A percentile compares a stretch with the other conserved stretches of the same genome.
Evolutionary conservation across 1,139 yeast species (phyloP).

Genomic region (Pneumocystis wakefieldiae): DNA sequence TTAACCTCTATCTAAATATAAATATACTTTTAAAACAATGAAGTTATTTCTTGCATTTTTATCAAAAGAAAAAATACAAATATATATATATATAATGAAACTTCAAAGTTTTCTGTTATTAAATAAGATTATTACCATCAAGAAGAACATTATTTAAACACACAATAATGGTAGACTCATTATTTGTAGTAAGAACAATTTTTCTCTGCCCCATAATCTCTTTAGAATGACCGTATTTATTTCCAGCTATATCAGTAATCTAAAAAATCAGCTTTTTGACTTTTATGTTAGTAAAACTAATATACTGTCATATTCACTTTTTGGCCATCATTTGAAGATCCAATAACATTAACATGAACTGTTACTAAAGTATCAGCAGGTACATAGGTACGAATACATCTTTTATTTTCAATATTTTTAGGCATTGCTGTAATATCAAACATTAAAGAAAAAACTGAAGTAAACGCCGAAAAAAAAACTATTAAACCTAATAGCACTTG

Average conservation of each 20-base stretch:
- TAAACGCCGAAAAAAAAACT: not conserved
- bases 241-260: conserved; percentile 42
- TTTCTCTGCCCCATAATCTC: conserved; percentile 36
- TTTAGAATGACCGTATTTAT: conserved; percentile 26
- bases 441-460: not conserved
- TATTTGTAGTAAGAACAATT: conserved; percentile 71
- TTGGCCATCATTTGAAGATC: not conserved
- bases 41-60: not conserved
- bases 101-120: not conserved
- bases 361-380: not conserved
- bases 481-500: not conserved
- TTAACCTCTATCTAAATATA: not conserved
- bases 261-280: not conserved
- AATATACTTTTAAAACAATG: not conserved
- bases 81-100: not conserved
- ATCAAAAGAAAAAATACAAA: not conserved
- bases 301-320: not conserved
- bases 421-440: not conserved
- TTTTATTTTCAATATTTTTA: not conserved
- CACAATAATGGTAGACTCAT: conserved; percentile 74
- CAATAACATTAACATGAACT: not conserved
- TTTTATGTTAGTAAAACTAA: not conserved
- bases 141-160: conserved; percentile 62
- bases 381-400: not conserved
- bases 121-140: conserved; percentile 16